Evolutionary conservation across 2,329 filamentous ascomycete genomes (phyloP), one percentile per base, ranked within the genome.

Genomic region (Camptophora hylomeconis): DNA sequence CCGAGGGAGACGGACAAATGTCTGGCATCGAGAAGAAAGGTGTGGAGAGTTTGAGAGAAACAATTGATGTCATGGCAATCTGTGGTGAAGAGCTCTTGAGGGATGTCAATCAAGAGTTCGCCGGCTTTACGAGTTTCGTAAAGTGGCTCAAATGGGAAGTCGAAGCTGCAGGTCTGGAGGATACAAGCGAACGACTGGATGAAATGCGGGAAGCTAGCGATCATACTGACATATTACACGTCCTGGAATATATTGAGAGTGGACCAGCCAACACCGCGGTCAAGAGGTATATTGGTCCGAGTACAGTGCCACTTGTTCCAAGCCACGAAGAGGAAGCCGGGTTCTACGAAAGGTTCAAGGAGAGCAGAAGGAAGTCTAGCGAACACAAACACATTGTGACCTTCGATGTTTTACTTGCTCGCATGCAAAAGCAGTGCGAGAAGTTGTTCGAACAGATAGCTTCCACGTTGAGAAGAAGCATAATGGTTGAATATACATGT

Each of bases 81-180:
- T 63, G 86, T 1, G 73, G 73, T 1, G 75, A 92, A 48, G 79
- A 75, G 30, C 67, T 87, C 2, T 60, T 92, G 9, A 61, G 75
- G 4, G 64, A 75, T 31, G 69, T 77, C 16, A 75, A 80, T 47
- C 72, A 80, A 31, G 87, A 95, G 52, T 67, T 87, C 10, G 67
- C 75, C 15, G 69, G 84, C 27, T 95, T 92, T 45, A 52, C 60
- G 2, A 67, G 72, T 4, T 95, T 94, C 48, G 86, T 81, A 1
- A 64, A 67, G 30, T 95, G 87, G 87, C 60, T 95, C 28, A 73
- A 76, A 18, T 70, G 83, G 45, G 75, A 86, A 45, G 87, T 93
- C 34, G 81, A 92, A 39, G 69, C 77, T 9, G 69, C 87, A 24
- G 71, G 72, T 5, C 72, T 77, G 48, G 57, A 79, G 42, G 60